Base-by-base conservation (phyloP, 306 rosid genomes). In the Quercus gilva region DNA sequence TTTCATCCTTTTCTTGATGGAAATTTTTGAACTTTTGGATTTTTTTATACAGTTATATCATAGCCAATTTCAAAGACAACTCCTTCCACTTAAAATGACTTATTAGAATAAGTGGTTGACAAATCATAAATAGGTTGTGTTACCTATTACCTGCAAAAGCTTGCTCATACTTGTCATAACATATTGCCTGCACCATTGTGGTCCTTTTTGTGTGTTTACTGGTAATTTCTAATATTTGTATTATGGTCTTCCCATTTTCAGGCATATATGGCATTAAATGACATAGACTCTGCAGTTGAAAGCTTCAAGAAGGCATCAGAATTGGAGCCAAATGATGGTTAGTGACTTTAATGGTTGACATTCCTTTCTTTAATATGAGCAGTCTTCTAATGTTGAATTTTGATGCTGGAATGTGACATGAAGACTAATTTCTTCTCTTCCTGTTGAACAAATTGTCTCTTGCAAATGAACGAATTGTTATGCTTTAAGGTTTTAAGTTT, bases 251-350 rank as follows among this genome's bases (percentile, higher is more conserved):
- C 21, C 63, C 52, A 26, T 71, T 69, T 52, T 74, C 81, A 88
- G 91, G 91, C 82, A 71, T 81, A 80, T 43, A 83, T 88, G 91
- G 81, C 83, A 14, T 83, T 88, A 74, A 81, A 85, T 60, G 88
- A 85, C 79, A 49, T 85, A 23, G 91, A 85, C 83, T 74, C 86
- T 71, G 88, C 89, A 69, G 81, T 81, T 74, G 86, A 88, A 78
- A 81, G 86, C 84, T 88, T 88, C 56, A 83, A 81, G 81, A 88
- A 77, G 78, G 91, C 91, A 51, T 75, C 81, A 59, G 87, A 81
- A 35, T 74, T 88, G 81, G 91, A 88, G 83, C 91, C 91, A 63
- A 88, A 85, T 55, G 91, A 88, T 79, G 91, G 91, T 88, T 78
- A 35, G 86, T 56, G 69, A 43, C 57, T 76, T 60, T 31, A 64